Base-by-base conservation (phyloP, 2,329 filamentous ascomycete species). In the Cadophora sp. region DNA sequence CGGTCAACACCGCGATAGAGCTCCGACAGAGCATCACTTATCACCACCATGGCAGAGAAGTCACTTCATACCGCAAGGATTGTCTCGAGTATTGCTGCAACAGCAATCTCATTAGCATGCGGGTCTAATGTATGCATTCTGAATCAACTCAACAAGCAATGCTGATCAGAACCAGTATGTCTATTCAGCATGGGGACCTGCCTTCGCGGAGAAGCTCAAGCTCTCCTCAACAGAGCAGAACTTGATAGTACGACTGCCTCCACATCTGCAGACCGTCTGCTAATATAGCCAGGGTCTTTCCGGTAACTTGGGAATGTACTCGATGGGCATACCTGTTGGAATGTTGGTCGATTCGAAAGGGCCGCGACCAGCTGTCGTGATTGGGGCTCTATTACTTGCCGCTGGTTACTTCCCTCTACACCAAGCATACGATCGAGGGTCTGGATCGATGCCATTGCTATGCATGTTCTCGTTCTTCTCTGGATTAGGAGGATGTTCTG, bases 171-270 rank as follows among this genome's bases (percentile, higher is more conserved):
- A 43, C 34, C 4, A 97, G 93, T 98, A 99, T 87, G 95, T 94
- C 77, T 99, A 97, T 81, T 97, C 94, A 65, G 95, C 95, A 80
- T 99, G 96, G 94, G 94, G 93, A 16, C 96, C 96, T 24, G 94
- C 97, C 81, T 97, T 97, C 78, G 94, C 94, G 61, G 90, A 97
- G 76, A 90, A 88, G 74, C 85, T 99, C 75, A 89, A 91, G 78
- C 87, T 98, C 69, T 94, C 94, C 16, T 91, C 96, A n/a, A 98
- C 95, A 2, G 86, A 97, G 79, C 94, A 89, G 80, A 98, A 99
- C 80, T 81, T 98, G 73, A 94, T 99, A 77, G 94, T 91, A 83
- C 78, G 87, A 77, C 68, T 60, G 48, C 29, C 62, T 64, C 46
- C 68, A 12, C 16, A 27, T 62, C 29, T 9, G 48, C 56, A 37